These are phyloP conservation scores for Parietaria judaica DNA, from an alignment of 306 rosid species.

Conservation along the genomic window DNA sequence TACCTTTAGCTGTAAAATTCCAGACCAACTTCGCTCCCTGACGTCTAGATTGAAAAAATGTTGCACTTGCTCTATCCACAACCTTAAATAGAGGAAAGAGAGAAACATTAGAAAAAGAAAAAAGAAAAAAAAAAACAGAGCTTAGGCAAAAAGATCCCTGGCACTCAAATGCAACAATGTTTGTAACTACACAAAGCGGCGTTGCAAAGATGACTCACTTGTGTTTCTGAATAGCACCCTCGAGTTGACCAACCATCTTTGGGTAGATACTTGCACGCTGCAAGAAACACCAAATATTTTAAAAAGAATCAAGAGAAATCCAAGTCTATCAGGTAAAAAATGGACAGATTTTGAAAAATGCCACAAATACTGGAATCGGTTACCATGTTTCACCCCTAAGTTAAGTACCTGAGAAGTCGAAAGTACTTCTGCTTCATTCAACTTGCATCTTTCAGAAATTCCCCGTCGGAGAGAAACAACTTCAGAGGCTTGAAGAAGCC, in stretches of 20 bases:
- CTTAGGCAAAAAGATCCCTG: neutral
- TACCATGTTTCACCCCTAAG: neutral
- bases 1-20: conserved; percentile 63
- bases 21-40: conserved; percentile 55
- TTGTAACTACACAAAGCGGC: too few relatives aligned
- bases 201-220: conserved; percentile 39
- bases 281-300: conserved; percentile 26
- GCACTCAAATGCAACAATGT: neutral
- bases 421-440: conserved; percentile 61
- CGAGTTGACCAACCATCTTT: conserved; percentile 44
- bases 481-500: conserved; percentile 70
- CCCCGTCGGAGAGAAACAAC: conserved; percentile 32
- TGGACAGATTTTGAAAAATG: too few relatives aligned
- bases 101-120: neutral
- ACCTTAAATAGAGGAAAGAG: conserved; percentile 29
- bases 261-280: conserved; percentile 57
- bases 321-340: conserved; percentile 2
- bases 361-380: too few relatives aligned
- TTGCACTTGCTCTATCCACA: conserved; percentile 65
- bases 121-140: neutral
- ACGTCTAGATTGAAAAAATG: conserved; percentile 29
- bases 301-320: conserved; percentile 11
- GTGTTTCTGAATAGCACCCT: conserved; percentile 62
- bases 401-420: conserved; percentile 43
- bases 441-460: conserved; percentile 41